Base-by-base conservation (phyloP, 2,329 filamentous ascomycete species). In the Colletotrichum caudatum region DNA sequence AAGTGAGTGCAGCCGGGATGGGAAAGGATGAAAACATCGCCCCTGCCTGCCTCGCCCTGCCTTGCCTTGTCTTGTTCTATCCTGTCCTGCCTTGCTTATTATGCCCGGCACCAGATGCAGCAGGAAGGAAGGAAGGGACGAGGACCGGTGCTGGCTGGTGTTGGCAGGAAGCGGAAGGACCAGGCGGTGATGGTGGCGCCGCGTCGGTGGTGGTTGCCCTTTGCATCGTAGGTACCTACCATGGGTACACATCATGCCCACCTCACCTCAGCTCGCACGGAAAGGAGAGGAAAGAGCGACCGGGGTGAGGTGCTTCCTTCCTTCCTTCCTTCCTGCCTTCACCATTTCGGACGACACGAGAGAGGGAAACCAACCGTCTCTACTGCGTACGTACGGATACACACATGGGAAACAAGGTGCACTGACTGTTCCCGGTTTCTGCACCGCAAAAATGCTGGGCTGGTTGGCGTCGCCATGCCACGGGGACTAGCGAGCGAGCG, bases 1-100 rank as follows among this genome's bases (percentile, higher is more conserved):
- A 18, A 44, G 16, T n/a, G 48, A 41, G 16, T n/a, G 35, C 20
- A 8, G 46, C 48, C 16, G 20, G 18, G 46, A 46, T 16, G 16
- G 37, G 50, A 23, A 54, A 64, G 5, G 59, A 50, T 20, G 29
- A 41, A 23, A 1, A 35, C 1, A 33, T 26, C 8, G 61, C 20
- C 61, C 61, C 61, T 64, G 50, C 61, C 50, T 26, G 61, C 48
- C 53, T 54, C 26, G 26, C 26, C 26, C 3, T 3, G 54, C 54
- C 48, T 44, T 26, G 29, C 23, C 50, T 64, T 35, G 35, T 29
- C 41, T 44, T 29, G 26, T 3, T 3, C 26, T 29, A 3, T 29
- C 26, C 3, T 29, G 26, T 29, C 26, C 26, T n/a, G 2, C 18
- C 44, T 46, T n/a, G 20, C 44, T 20, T 44, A 54, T 35, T 20